These are phyloP conservation scores for Chaetomiaceae sp. DNA, from an alignment of 2,329 filamentous ascomycete genomes.

Conservation along the genomic window DNA sequence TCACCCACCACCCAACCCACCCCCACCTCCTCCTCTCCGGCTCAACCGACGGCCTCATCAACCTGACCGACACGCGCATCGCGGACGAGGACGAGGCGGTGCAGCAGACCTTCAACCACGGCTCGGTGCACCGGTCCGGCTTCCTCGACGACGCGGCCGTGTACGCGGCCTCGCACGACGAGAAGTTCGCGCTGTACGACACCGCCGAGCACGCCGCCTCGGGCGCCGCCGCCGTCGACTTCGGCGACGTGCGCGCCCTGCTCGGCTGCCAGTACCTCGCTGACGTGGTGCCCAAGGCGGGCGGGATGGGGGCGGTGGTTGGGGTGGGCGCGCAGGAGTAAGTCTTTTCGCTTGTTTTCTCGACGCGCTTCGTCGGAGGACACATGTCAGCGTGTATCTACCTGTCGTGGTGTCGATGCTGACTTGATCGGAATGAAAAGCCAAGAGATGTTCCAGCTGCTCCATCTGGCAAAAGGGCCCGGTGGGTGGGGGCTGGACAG, in stretches of 20 bases:
- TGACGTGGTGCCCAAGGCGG: slow-evolving; percentile 55
- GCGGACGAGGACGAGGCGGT: slow-evolving; percentile 71
- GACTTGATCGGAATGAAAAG: slow-evolving; percentile 30
- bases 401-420: slow-evolving; percentile 15
- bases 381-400: too few species aligned
- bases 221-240: slow-evolving; percentile 48
- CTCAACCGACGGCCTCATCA: slow-evolving; percentile 74
- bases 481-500: slow-evolving; percentile 48
- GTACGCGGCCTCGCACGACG: slow-evolving; percentile 70
- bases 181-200: slow-evolving; percentile 68
- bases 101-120: slow-evolving; percentile 72
- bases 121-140: slow-evolving; percentile 67
- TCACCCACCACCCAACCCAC: slow-evolving; percentile 55
- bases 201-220: slow-evolving; percentile 57
- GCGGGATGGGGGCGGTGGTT: slow-evolving; percentile 53
- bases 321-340: slow-evolving; percentile 64
- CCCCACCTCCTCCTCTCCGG: slow-evolving; percentile 63
- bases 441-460: slow-evolving; percentile 51
- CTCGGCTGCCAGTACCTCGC: slow-evolving; percentile 69
- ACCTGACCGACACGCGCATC: slow-evolving; percentile 65
- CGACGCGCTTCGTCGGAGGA: too few species aligned
- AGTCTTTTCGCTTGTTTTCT: slow-evolving; percentile 36
- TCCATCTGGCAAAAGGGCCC: slow-evolving; percentile 49
- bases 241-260: slow-evolving; percentile 63
- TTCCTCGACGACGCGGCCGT: slow-evolving; percentile 62